A percentile compares a stretch with the other conserved stretches of the same genome.
These are phyloP conservation scores for Pezicula radicicola DNA, from an alignment of 2,329 filamentous ascomycete genomes.

Conservation along the genomic window DNA sequence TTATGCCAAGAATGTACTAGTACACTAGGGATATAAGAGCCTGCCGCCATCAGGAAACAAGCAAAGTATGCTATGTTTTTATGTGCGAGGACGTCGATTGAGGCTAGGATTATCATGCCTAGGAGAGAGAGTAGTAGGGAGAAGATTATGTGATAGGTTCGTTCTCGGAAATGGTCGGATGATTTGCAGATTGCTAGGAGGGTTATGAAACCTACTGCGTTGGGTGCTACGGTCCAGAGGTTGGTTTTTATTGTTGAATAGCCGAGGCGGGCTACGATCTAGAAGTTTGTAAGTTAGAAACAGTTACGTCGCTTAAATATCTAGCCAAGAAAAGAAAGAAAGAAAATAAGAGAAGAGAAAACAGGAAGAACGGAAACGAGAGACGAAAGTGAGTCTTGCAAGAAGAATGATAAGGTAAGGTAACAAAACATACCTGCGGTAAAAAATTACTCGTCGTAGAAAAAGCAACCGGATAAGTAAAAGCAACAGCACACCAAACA, in stretches of 20 bases:
- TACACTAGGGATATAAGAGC: slow-evolving; percentile 43
- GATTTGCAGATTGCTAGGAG: slow-evolving; percentile 40
- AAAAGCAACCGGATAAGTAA: slow-evolving; percentile 47
- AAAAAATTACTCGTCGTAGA: slow-evolving; percentile 43
- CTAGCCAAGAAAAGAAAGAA: background rate
- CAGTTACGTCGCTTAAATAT: background rate
- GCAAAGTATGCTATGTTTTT: slow-evolving; percentile 46
- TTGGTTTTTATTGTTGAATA: slow-evolving; percentile 43
- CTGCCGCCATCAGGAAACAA: slow-evolving; percentile 42
- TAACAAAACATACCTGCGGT: slow-evolving; percentile 34
- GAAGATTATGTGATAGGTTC: slow-evolving; percentile 42
- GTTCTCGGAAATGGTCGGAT: slow-evolving; percentile 41
- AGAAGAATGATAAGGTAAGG: too few relatives aligned
- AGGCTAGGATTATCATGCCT: slow-evolving; percentile 41
- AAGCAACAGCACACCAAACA: slow-evolving; percentile 41
- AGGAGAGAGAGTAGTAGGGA: slow-evolving; percentile 35
- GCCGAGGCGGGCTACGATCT: slow-evolving; percentile 41
- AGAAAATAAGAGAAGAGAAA: background rate
- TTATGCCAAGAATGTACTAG: slow-evolving; percentile 50
- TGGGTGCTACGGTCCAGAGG: slow-evolving; percentile 45
- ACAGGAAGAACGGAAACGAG: too few relatives aligned
- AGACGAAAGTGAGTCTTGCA: too few relatives aligned
- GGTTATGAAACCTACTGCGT: slow-evolving; percentile 43
- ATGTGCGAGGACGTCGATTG: slow-evolving; percentile 37
- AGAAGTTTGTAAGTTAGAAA: background rate